These are phyloP conservation scores for Colletotrichum neosansevieriae DNA, from an alignment of 2,329 filamentous ascomycete genomes.

Conservation along the genomic window DNA sequence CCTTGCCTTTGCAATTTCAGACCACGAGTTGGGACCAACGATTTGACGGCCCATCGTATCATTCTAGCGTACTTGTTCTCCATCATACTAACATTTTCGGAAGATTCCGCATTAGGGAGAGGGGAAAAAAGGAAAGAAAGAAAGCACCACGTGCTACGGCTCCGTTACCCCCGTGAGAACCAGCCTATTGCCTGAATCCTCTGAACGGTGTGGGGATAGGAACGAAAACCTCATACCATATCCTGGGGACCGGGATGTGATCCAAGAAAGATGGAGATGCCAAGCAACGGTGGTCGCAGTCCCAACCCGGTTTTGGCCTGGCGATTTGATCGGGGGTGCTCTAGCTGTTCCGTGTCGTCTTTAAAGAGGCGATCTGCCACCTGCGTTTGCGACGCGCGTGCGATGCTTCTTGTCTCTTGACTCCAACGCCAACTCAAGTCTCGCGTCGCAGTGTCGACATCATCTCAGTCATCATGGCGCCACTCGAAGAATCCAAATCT, in stretches of 20 bases:
- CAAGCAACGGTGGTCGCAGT: conserved; percentile 36
- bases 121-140: neutral
- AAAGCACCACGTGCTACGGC: conserved; percentile 34
- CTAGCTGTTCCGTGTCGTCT: neutral
- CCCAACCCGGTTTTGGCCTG: neutral
- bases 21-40: neutral
- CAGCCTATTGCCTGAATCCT: conserved; percentile 18
- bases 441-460: neutral
- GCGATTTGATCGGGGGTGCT: conserved; percentile 1
- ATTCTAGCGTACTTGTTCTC: neutral
- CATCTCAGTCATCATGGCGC: conserved; percentile 24
- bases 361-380: conserved; percentile 22
- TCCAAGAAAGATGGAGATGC: conserved; percentile 19
- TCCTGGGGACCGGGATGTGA: conserved; percentile 14
- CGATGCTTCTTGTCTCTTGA: neutral
- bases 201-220: conserved; percentile 18
- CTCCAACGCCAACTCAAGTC: conserved; percentile 7
- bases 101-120: no score
- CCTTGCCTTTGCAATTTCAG: neutral
- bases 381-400: neutral
- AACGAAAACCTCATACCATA: conserved; percentile 15
- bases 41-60: neutral
- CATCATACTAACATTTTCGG: neutral
- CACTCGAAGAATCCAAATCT: conserved; percentile 29
- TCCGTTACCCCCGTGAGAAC: conserved; percentile 27